phyloP scores from a whole-genome alignment of 139 green algal genomes.

The Zygnema cylindricum region DNA sequence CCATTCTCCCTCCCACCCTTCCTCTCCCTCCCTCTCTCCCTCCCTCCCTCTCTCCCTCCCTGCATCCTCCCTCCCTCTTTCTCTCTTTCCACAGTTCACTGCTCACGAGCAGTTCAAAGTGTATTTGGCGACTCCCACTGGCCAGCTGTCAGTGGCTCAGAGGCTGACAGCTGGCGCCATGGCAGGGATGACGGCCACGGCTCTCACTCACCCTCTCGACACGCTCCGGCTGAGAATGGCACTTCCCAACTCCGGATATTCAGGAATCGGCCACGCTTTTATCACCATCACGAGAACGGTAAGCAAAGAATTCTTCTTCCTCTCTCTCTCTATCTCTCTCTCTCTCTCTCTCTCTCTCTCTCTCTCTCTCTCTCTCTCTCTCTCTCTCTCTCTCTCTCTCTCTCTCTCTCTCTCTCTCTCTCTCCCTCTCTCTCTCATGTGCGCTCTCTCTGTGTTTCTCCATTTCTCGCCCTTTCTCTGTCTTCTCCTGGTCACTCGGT shows the following conservation, averaged over 20 bases:
- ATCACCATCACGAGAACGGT: slow-evolving; percentile 21
- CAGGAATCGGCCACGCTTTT: slow-evolving; percentile 46
- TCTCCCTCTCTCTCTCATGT: too few species aligned
- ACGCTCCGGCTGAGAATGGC: slow-evolving; percentile 85
- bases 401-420: not conserved
- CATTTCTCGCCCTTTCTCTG: too few species aligned
- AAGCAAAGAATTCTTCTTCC: too few species aligned
- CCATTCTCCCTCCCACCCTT: too few species aligned
- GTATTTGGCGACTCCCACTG: slow-evolving; percentile 68
- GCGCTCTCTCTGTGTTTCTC: too few species aligned
- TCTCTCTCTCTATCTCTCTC: too few species aligned
- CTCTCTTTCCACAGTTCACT: slow-evolving; percentile 43
- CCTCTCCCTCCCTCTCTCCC: too few species aligned
- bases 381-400: too few species aligned
- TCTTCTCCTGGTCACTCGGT: too few species aligned
- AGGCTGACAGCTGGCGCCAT: slow-evolving; percentile 73
- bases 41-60: too few species aligned
- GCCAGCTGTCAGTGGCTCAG: slow-evolving; percentile 74
- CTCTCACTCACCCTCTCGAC: slow-evolving; percentile 92
- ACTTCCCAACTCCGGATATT: slow-evolving; percentile 74
- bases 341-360: not conserved
- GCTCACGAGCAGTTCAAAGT: slow-evolving; percentile 84
- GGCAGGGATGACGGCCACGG: slow-evolving; percentile 91
- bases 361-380: not conserved
- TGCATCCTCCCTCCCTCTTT: not conserved